Base-by-base conservation (phyloP, 805 yeast genomes). In the Brettanomyces bruxellensis region DNA sequence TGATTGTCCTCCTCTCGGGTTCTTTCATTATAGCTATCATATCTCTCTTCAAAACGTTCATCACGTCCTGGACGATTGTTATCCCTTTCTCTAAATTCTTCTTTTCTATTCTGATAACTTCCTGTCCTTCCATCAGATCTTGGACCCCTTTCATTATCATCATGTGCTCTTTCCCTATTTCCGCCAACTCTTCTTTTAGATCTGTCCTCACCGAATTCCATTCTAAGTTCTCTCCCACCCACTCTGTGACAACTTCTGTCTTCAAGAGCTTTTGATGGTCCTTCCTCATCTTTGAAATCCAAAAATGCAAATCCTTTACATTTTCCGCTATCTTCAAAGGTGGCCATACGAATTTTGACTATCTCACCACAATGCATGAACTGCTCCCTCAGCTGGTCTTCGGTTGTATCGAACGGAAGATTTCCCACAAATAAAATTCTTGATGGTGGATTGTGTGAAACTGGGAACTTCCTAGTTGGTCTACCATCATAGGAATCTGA, bases 241-340 rank as follows among this genome's bases (percentile, higher is more conserved):
- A 88, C 68, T 51, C 71, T 77, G 57, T 76, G 76, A 54, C 86
- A 79, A 34, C 74, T 56, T 62, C 79, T 82, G 52, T 87, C 91
- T 54, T 76, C 79, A 51, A 93, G 69, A 1, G 97, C 98, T 35
- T 72, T 72, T 0, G 93, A 85, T 30, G 96, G 90, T 7, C 93
- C 90, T 36, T 76, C 79, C 51, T 83, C 86, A 52, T 81, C 82
- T 51, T 71, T 76, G 67, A 90, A 91, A 64, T 91, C 98, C 34
- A 91, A 69, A 59, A 93, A 91, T 1, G 96, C 89, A 69, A 91
- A 91, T 2, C 98, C 98, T 65, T 93, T 93, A 71, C 98, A 91
- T 61, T 90, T 91, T 1, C 97, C 98, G 44, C 85, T 43, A 61
- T 91, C 99, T 66, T 93, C 89, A 66, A 91, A 91, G n/a, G 99